Conservation (phyloP, 2,329 filamentous ascomycete genomes). For the Clathrospora elynae region DNA sequence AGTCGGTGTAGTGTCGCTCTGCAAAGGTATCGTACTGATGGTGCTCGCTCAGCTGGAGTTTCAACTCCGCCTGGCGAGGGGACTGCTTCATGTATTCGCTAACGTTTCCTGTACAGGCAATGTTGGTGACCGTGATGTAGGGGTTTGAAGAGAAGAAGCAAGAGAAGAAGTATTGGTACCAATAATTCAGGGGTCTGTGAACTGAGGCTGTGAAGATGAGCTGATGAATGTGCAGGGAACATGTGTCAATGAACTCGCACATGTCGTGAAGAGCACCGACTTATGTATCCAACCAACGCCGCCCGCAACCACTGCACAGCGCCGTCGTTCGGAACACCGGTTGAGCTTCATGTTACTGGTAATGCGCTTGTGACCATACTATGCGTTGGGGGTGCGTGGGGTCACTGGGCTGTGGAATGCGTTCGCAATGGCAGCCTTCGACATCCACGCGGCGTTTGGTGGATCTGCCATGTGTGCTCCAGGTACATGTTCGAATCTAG, state of each 20-base stretch:
- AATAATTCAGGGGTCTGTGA: background rate
- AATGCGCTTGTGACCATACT: slow-evolving; percentile 43
- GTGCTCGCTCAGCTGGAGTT: slow-evolving; percentile 3
- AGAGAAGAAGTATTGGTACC: slow-evolving; percentile 2
- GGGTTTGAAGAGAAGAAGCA: slow-evolving; percentile 3
- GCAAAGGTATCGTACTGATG: background rate
- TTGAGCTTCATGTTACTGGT: slow-evolving; percentile 8
- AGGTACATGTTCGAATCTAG: slow-evolving; percentile 3
- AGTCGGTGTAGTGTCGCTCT: slow-evolving; percentile 2
- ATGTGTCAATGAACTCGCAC: slow-evolving; percentile 3
- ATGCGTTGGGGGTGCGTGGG: slow-evolving; percentile 25
- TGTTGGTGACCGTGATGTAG: background rate
- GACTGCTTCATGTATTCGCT: slow-evolving; percentile 21
- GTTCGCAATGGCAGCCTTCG: slow-evolving; percentile 4
- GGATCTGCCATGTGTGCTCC: background rate
- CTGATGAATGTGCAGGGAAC: background rate
- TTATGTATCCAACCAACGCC: slow-evolving; percentile 17
- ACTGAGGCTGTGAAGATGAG: slow-evolving; percentile 15
- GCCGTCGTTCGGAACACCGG: slow-evolving; percentile 1
- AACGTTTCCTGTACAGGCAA: background rate
- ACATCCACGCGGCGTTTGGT: slow-evolving; percentile 4
- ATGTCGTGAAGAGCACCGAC: slow-evolving; percentile 12
- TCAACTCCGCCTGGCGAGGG: slow-evolving; percentile 5
- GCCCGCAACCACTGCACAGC: slow-evolving; percentile 2
- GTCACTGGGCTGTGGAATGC: slow-evolving; percentile 5